Evolutionary conservation across 208 protist genomes (phyloP).

Genomic region (Acanthamoeba castellanii): DNA sequence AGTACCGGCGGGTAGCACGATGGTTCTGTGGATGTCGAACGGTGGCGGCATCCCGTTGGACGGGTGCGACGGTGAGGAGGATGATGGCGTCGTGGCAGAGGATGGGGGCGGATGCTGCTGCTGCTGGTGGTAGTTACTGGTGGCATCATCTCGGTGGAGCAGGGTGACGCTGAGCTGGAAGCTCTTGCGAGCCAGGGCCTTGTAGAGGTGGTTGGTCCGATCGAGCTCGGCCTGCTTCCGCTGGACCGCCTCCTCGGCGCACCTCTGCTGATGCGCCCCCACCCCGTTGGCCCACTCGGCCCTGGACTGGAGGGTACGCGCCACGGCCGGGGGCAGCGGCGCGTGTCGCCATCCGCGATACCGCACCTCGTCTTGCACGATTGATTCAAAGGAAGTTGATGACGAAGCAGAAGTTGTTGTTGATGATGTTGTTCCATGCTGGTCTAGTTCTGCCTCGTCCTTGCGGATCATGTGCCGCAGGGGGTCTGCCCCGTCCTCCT

Average conservation of each 20-base stretch:
- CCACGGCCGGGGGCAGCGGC: not conserved
- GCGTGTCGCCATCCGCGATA: not conserved
- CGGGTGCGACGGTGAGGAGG: not conserved
- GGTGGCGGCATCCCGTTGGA: not conserved
- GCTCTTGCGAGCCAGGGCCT: conserved; percentile 16
- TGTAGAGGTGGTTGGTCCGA: conserved; percentile 49
- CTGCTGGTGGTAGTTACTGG: not conserved
- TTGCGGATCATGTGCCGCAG: not conserved
- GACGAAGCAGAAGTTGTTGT: not conserved
- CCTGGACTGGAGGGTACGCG: not conserved
- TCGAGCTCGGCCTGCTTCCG: conserved; percentile 56
- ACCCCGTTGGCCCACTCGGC: not conserved
- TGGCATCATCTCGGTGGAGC: not conserved
- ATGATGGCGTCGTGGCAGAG: not conserved
- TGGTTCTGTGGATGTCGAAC: conserved; percentile 22
- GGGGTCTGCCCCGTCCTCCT: too few relatives aligned
- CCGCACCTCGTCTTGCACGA: not conserved
- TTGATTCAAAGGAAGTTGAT: not conserved
- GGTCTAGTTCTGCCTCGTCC: not conserved
- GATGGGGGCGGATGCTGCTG: not conserved
- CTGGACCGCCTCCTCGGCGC: not conserved
- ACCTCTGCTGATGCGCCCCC: too few relatives aligned
- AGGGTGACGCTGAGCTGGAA: conserved; percentile 64
- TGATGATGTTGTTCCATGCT: not conserved
- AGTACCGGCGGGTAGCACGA: conserved; percentile 37